These are phyloP conservation scores for Phialemoniopsis sp. DNA, from an alignment of 2,329 filamentous ascomycete genomes.

Conservation along the genomic window DNA sequence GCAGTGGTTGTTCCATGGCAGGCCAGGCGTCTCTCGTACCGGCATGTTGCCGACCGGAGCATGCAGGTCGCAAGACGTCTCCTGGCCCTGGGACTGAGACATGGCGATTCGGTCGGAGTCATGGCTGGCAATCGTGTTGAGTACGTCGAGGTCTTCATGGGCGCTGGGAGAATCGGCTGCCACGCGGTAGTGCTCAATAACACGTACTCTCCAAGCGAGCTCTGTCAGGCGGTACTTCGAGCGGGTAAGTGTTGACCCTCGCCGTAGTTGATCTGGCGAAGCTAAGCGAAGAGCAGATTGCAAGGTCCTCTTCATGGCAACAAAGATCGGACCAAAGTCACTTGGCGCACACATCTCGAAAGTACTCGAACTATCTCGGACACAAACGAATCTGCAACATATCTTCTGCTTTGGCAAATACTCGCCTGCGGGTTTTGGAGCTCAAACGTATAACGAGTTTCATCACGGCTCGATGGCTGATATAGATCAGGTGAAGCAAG, in stretches of 20 bases:
- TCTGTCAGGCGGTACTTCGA: constrained; percentile 66
- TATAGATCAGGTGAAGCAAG: constrained; percentile 47
- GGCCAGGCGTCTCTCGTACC: no score
- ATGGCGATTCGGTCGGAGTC: constrained; percentile 68
- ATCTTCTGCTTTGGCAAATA: no score
- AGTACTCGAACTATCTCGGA: no score
- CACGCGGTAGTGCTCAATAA: constrained; percentile 78
- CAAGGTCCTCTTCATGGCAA: constrained; percentile 69
- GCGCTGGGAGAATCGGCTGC: constrained; percentile 61
- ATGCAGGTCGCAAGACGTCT: constrained; percentile 61
- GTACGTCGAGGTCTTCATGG: constrained; percentile 75
- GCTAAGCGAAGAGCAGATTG: constrained; percentile 54
- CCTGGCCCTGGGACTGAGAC: constrained; percentile 60
- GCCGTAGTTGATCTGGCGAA: no score
- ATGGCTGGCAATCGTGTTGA: constrained; percentile 79
- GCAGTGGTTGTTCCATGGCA: no score
- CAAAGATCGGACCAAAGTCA: constrained; percentile 64
- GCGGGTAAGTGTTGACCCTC: no score
- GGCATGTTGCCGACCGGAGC: no score
- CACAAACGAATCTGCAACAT: no score
- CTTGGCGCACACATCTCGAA: no score
- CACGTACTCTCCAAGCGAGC: constrained; percentile 72
- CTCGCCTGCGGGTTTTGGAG: no score
- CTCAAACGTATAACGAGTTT: no score
- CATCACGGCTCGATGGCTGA: no score